Evolutionary conservation across 495 filamentous ascomycete species (phyloP).

Genomic region (Hypoxylon trugodes): DNA sequence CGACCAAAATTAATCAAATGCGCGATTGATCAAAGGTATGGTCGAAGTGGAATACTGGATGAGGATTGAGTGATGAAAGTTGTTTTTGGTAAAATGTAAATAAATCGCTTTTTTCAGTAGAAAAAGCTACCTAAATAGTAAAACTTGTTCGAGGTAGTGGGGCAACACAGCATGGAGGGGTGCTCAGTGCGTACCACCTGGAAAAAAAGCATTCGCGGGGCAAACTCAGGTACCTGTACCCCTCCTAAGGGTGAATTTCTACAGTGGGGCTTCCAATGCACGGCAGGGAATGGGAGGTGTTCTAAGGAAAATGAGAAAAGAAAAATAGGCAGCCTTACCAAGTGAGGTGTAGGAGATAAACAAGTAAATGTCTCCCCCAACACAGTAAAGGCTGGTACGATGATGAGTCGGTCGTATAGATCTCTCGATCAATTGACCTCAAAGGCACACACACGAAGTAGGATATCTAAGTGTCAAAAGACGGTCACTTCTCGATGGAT

Average conservation of each 20-base stretch:
- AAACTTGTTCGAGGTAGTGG: too few species aligned
- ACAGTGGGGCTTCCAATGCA: background rate
- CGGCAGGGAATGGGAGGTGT: background rate
- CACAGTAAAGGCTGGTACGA: conserved; percentile 50
- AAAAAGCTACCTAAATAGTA: too few species aligned
- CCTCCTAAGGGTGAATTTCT: background rate
- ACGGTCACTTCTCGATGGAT: conserved; percentile 25
- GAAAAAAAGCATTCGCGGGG: background rate
- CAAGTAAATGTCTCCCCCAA: conserved; percentile 99
- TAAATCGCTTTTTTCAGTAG: too few species aligned
- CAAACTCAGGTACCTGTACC: too few species aligned
- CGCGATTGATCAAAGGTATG: background rate
- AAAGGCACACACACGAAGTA: conserved; percentile 37
- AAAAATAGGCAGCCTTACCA: conserved; percentile 65
- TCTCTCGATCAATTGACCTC: conserved; percentile 48
- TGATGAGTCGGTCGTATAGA: conserved; percentile 43
- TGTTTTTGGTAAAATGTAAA: background rate
- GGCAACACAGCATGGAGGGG: background rate
- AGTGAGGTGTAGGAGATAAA: conserved; percentile 82
- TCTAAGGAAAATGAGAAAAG: background rate
- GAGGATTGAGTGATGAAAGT: background rate
- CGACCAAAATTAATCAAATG: background rate
- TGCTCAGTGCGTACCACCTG: background rate
- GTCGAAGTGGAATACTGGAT: background rate
- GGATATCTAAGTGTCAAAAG: conserved; percentile 33